Percentiles rank a stretch among this genome's conserved stretches.
Evolutionary conservation across 2,329 filamentous ascomycete genomes (phyloP).

Genomic region (Uncinocarpus reesii): DNA sequence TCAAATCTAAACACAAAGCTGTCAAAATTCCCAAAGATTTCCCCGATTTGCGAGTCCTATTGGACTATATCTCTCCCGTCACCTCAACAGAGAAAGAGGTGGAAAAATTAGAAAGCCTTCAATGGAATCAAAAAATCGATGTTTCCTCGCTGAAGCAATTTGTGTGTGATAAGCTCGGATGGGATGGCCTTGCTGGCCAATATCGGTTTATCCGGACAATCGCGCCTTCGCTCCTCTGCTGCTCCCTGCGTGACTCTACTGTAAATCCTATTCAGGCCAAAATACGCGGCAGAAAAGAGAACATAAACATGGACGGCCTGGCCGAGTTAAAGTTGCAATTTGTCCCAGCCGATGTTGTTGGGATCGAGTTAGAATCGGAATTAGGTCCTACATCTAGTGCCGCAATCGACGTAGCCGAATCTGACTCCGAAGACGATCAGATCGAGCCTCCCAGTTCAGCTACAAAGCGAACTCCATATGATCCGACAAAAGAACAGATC

Average conservation of each 20-base stretch:
- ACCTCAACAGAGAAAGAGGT: constrained; percentile 57
- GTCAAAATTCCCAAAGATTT: constrained; percentile 70
- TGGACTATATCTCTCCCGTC: constrained; percentile 79
- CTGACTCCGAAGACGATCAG: constrained; percentile 19
- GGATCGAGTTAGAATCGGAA: constrained; percentile 54
- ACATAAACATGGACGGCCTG: constrained; percentile 63
- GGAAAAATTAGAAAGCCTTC: constrained; percentile 45
- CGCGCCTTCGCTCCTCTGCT: constrained; percentile 63
- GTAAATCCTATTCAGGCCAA: constrained; percentile 34
- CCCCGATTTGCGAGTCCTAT: constrained; percentile 65
- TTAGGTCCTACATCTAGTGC: neutral
- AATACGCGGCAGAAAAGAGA: constrained; percentile 58
- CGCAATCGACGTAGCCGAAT: constrained; percentile 25
- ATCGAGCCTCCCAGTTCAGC: constrained; percentile 19
- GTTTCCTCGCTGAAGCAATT: constrained; percentile 61
- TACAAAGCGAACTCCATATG: constrained; percentile 37
- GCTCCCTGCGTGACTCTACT: constrained; percentile 39
- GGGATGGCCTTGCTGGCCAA: constrained; percentile 67
- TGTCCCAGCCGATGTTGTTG: constrained; percentile 64
- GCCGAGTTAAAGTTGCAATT: constrained; percentile 72
- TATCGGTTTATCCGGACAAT: constrained; percentile 75
- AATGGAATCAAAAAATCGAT: constrained; percentile 56
- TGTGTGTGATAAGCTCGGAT: constrained; percentile 70
- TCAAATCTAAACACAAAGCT: constrained; percentile 63
- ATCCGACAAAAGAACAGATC: constrained; percentile 56